These are phyloP conservation scores for Apophysomyces ossiformis DNA, from an alignment of 371 early-diverging fungal genomes.

Conservation along the genomic window DNA sequence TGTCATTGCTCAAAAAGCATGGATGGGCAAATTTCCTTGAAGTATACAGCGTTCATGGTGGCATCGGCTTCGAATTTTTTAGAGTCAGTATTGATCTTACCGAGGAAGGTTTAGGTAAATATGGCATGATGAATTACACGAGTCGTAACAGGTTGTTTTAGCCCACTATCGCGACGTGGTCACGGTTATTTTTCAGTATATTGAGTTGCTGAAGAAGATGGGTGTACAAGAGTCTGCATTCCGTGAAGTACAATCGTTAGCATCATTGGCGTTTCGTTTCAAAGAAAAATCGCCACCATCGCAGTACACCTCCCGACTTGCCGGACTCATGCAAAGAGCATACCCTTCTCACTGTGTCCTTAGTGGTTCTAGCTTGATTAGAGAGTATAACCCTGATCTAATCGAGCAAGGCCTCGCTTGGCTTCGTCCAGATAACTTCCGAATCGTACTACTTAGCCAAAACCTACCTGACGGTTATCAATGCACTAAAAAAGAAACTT, in stretches of 20 bases:
- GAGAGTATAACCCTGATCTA: conserved; percentile 63
- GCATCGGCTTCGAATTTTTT: conserved; percentile 81
- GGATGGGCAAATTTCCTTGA: conserved; percentile 86
- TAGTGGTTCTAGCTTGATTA: conserved; percentile 71
- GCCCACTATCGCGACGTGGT: conserved; percentile 80
- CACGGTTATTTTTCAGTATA: conserved; percentile 84
- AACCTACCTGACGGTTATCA: conserved; percentile 50
- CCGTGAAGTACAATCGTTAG: conserved; percentile 74
- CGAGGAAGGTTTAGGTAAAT: conserved; percentile 76
- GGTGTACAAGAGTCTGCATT: conserved; percentile 82
- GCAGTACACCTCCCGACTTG: conserved; percentile 62
- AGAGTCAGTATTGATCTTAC: conserved; percentile 83
- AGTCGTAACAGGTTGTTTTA: conserved; percentile 14
- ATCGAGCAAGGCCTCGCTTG: conserved; percentile 61
- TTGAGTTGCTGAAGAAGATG: conserved; percentile 70
- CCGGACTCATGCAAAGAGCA: conserved; percentile 67
- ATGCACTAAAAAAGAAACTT: conserved; percentile 64
- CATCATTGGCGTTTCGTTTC: conserved; percentile 79
- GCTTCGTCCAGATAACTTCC: conserved; percentile 74
- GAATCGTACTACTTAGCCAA: conserved; percentile 54
- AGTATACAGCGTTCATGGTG: conserved; percentile 70
- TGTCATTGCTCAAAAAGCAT: conserved; percentile 82
- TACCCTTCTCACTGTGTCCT: conserved; percentile 74
- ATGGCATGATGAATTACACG: background rate
- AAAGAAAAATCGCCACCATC: conserved; percentile 78